These are phyloP conservation scores for Debaryomyces maramus DNA, from an alignment of 805 yeast genomes.

Conservation along the genomic window DNA sequence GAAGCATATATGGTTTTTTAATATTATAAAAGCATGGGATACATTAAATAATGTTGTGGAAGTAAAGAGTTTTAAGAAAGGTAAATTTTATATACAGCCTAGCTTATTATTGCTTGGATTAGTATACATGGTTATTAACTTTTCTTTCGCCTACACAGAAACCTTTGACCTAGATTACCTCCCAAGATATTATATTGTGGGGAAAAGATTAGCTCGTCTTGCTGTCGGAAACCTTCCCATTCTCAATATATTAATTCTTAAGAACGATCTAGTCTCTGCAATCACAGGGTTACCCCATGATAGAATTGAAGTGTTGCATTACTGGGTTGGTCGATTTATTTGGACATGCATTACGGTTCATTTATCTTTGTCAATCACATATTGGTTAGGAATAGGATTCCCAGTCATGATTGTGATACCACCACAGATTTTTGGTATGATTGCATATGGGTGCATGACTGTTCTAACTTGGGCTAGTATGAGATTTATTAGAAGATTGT, in stretches of 20 bases:
- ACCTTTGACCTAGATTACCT: constrained; percentile 41
- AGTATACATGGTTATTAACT: constrained; percentile 29
- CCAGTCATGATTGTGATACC: constrained; percentile 44
- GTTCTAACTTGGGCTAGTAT: constrained; percentile 37
- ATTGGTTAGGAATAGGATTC: constrained; percentile 44
- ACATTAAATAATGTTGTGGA: constrained; percentile 25
- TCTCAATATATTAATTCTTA: constrained; percentile 35
- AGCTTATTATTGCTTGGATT: constrained; percentile 31
- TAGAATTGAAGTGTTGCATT: constrained; percentile 39
- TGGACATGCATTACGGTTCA: constrained; percentile 39
- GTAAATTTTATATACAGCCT: constrained; percentile 40
- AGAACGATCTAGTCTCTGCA: constrained; percentile 39
- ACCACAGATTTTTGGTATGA: constrained; percentile 51
- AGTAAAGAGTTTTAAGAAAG: constrained; percentile 18
- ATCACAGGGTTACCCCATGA: constrained; percentile 45
- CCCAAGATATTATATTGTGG: constrained; percentile 39
- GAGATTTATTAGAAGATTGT: constrained; percentile 34
- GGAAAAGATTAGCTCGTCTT: constrained; percentile 43
- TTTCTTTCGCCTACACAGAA: constrained; percentile 26
- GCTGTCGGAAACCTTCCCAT: constrained; percentile 42
- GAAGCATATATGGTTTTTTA: constrained; percentile 22
- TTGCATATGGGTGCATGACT: constrained; percentile 40
- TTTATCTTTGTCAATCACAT: constrained; percentile 27
- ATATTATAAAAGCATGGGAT: constrained; percentile 27
- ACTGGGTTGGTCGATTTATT: constrained; percentile 45